phyloP scores from a whole-genome alignment of 768 basidiomycete genomes.

The Hysterangium stoloniferum region DNA sequence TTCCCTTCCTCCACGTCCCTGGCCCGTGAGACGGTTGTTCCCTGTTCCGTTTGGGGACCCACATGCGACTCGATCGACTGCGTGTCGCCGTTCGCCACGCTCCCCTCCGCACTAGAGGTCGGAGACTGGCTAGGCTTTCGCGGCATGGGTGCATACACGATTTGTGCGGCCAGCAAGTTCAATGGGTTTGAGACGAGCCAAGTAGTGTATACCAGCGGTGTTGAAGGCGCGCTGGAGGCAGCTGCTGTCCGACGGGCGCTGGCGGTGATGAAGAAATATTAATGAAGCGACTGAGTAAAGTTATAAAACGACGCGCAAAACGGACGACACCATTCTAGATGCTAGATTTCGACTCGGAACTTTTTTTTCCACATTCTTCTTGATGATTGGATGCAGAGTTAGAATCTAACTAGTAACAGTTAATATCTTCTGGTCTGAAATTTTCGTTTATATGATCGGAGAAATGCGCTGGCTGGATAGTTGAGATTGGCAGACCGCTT shows the following conservation, averaged over 20 bases:
- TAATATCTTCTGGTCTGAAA: no score
- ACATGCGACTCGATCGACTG: constrained; percentile 98
- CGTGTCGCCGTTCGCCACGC: constrained; percentile 55
- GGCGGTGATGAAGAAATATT: constrained; percentile 41
- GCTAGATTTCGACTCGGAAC: no score
- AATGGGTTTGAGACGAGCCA: constrained; percentile 82
- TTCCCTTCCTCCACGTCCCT: constrained; percentile 19
- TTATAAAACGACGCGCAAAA: no score
- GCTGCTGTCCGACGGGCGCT: constrained; percentile 43
- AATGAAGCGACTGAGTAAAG: no score
- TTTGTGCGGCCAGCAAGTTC: constrained; percentile 94
- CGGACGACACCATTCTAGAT: no score
- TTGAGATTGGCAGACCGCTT: no score
- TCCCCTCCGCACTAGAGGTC: constrained; percentile 67
- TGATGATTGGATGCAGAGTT: no score
- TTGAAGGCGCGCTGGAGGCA: constrained; percentile 31
- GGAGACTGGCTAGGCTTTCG: constrained; percentile 99
- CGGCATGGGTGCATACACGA: constrained; percentile 98
- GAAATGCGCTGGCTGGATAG: no score
- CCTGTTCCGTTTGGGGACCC: constrained; percentile 91
- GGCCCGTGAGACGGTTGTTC: constrained; percentile 33
- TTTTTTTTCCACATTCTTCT: no score
- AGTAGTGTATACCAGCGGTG: constrained; percentile 71
- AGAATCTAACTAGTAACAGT: no score
- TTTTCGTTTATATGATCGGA: no score